Percentiles rank a stretch among this genome's conserved stretches.
These are phyloP conservation scores for Amoebophrya sp. DNA, from an alignment of 169 alveolate genomes.

Conservation along the genomic window DNA sequence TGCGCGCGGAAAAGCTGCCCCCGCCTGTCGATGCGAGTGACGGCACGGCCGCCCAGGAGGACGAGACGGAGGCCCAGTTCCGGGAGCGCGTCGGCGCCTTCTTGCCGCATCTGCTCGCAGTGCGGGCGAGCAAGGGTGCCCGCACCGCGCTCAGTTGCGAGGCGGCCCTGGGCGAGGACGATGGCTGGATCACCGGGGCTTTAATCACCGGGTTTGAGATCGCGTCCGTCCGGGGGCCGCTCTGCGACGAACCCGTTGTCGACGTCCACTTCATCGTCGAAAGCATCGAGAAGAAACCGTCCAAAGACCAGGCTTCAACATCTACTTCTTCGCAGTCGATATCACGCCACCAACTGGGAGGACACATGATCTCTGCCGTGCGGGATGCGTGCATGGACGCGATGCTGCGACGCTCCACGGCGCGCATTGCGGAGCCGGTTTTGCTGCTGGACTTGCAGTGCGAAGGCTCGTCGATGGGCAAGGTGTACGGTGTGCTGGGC, in stretches of 20 bases:
- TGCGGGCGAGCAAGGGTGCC: background rate
- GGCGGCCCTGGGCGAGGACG: background rate
- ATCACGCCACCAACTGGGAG: background rate
- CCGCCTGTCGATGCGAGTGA: background rate
- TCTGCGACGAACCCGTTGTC: background rate
- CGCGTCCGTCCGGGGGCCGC: background rate
- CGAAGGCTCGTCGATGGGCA: background rate
- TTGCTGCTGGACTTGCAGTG: background rate
- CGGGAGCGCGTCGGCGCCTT: background rate
- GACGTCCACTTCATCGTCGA: background rate
- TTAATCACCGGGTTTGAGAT: background rate
- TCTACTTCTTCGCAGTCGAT: no score
- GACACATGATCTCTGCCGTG: background rate
- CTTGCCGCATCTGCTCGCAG: background rate
- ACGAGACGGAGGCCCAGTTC: background rate
- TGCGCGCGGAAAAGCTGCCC: background rate
- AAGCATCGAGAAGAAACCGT: background rate
- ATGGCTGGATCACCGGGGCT: background rate
- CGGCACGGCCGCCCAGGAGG: background rate
- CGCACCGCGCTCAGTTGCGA: background rate
- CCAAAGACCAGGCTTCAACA: background rate
- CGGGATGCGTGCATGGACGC: background rate
- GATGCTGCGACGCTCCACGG: background rate
- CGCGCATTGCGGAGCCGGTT: background rate
- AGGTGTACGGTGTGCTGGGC: background rate